Conservation (phyloP, 2,329 filamentous ascomycete species). For the Nigrograna mackinnonii region DNA sequence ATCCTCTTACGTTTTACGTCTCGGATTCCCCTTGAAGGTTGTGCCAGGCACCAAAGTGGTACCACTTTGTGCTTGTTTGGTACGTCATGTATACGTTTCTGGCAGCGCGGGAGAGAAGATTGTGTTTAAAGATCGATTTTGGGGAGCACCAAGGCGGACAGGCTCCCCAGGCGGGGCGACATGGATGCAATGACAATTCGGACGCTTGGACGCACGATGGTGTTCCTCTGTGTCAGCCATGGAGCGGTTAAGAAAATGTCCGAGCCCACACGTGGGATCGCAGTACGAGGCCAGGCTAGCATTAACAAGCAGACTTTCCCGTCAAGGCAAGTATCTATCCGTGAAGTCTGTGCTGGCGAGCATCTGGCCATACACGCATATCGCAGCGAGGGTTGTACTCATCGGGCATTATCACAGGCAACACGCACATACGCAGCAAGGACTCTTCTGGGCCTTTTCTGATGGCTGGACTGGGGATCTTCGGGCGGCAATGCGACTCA, state of each 20-base stretch:
- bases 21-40: slow-evolving; percentile 20
- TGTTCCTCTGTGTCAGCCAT: slow-evolving; percentile 21
- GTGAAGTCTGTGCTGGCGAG: slow-evolving; percentile 5
- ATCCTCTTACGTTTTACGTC: slow-evolving; percentile 29
- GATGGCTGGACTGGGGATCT: no score
- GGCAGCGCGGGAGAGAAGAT: slow-evolving; percentile 3
- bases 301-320: slow-evolving; percentile 9
- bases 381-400: no score
- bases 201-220: slow-evolving; percentile 13
- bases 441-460: no score
- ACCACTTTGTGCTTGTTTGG: slow-evolving; percentile 15
- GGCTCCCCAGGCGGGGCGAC: slow-evolving; percentile 5
- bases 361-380: slow-evolving; percentile 7
- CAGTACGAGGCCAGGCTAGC: slow-evolving; percentile 11
- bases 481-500: slow-evolving; percentile 18
- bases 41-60: slow-evolving; percentile 10
- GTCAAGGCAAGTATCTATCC: slow-evolving; percentile 19
- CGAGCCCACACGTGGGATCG: slow-evolving; percentile 20
- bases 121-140: neutral
- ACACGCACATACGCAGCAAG: no score
- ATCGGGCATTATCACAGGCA: no score
- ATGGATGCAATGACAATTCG: slow-evolving; percentile 18
- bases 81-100: slow-evolving; percentile 19
- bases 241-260: slow-evolving; percentile 18
- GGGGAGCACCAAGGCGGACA: no score